Base-by-base conservation (phyloP, 2,329 filamentous ascomycete genomes). In the Aspergillus melleus region DNA sequence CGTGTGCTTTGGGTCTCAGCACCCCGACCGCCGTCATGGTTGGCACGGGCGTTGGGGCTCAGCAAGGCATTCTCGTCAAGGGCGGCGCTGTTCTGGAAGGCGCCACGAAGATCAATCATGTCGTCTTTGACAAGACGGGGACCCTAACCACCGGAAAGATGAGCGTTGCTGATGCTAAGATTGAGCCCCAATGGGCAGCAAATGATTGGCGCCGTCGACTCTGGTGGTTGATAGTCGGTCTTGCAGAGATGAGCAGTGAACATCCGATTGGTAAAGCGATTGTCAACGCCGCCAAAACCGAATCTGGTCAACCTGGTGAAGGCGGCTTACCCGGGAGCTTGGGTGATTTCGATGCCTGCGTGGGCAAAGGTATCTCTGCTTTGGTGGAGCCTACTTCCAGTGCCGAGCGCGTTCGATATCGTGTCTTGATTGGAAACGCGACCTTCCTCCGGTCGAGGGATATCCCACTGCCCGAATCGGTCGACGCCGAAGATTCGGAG, bases 1-100 rank as follows among this genome's bases (percentile, higher is more conserved):
- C 95, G 19, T 99, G 95, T 72, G 95, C 95, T 1, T 86, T 99
- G n/a, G 95, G 95, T 58, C 84, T 99, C 19, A 93, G 92, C 24
- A 98, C 95, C 1, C 95, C 95, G 2, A 99, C 95, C 0, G 95
- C 95, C 2, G 93, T 99, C 73, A 98, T 99, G 95, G 95, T 99
- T 30, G 95, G 95, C 49, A 98, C 95, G n/a, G 95, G 95, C 60
- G 88, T 97, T 32, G 95, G 95, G 54, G 95, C 95, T 2, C 91
- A 97, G 76, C 90, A 96, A 68, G 95, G 95, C 24, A 99, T 99
- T 67, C 82, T 99, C n/a, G 92, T 98, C 74, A 99, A 99, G 78
- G 94, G 95, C 57, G 95, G 95, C 58, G 93, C 91, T 46, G 92
- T 93, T 30, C 81, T 99, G 3, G 94, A 99, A 79, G 92, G 87